Conservation (phyloP, 83 land plant species). For the Diphasiastrum complanatum region DNA sequence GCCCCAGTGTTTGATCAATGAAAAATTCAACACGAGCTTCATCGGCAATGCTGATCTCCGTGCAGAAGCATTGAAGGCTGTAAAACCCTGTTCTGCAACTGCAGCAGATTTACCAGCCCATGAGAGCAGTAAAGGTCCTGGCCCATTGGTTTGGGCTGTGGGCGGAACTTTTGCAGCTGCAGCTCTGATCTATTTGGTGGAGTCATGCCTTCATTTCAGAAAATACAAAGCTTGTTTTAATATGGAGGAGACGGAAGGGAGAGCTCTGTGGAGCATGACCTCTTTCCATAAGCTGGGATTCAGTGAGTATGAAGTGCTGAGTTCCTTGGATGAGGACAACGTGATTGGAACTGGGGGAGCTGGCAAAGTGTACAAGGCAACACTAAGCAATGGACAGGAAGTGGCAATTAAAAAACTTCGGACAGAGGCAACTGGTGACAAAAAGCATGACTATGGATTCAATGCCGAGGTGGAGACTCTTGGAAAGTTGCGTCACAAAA, state of each 20-base stretch:
- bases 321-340: slow-evolving; percentile 69
- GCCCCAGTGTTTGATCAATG: no score
- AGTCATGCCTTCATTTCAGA: background rate
- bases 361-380: slow-evolving; percentile 85
- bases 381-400: slow-evolving; percentile 44
- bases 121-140: background rate
- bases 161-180: background rate
- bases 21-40: no score
- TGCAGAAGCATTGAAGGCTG: no score
- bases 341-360: slow-evolving; percentile 83
- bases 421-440: slow-evolving; percentile 29
- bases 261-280: slow-evolving; percentile 18
- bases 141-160: background rate
- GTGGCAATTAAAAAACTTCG: slow-evolving; percentile 87
- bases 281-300: slow-evolving; percentile 10
- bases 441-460: slow-evolving; percentile 35
- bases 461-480: slow-evolving; percentile 65
- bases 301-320: slow-evolving; percentile 41
- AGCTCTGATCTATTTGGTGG: background rate
- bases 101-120: no score
- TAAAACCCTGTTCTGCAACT: no score
- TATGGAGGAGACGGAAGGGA: slow-evolving; percentile 12
- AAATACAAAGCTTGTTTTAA: background rate
- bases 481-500: slow-evolving; percentile 75
- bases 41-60: no score